phyloP scores from a whole-genome alignment of 345 rosid species.

The Draba incana region DNA sequence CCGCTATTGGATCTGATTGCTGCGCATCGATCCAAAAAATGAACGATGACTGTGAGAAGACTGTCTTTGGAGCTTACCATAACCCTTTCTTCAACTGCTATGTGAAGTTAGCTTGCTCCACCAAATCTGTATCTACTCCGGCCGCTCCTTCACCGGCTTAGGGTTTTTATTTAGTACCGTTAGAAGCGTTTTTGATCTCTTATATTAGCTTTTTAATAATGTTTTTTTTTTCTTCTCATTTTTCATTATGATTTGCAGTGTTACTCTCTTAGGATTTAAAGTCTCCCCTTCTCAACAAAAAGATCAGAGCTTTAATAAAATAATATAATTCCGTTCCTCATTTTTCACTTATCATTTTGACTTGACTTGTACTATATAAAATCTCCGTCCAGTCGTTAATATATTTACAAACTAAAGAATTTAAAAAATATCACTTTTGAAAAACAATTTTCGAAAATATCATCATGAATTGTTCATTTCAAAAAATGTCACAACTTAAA shows the following conservation, averaged over 20 bases:
- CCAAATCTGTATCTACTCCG: slow-evolving; percentile 25
- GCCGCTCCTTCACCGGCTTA: slow-evolving; percentile 39
- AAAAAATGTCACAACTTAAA: no score
- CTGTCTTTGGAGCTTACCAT: slow-evolving; percentile 39
- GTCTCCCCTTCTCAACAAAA: slow-evolving; percentile 10
- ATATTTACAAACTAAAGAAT: no score
- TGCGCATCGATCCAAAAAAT: slow-evolving; percentile 35
- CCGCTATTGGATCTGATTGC: slow-evolving; percentile 25
- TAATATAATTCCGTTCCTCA: no score
- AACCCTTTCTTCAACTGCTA: slow-evolving; percentile 34
- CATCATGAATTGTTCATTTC: no score
- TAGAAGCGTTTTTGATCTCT: slow-evolving; percentile 12
- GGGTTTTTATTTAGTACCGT: slow-evolving; percentile 1
- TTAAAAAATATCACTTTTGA: no score
- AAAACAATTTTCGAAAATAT: no score
- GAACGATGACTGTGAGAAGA: slow-evolving; percentile 37
- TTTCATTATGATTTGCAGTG: not conserved
- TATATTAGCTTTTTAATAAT: not conserved
- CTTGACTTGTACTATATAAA: no score
- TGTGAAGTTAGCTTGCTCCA: slow-evolving; percentile 34
- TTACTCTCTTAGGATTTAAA: not conserved
- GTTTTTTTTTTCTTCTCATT: not conserved
- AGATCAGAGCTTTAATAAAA: not conserved
- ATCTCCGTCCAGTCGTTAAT: no score
- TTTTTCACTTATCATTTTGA: no score